Base-by-base conservation (phyloP, 2,329 filamentous ascomycete species). In the Pestalotiopsis fici region DNA sequence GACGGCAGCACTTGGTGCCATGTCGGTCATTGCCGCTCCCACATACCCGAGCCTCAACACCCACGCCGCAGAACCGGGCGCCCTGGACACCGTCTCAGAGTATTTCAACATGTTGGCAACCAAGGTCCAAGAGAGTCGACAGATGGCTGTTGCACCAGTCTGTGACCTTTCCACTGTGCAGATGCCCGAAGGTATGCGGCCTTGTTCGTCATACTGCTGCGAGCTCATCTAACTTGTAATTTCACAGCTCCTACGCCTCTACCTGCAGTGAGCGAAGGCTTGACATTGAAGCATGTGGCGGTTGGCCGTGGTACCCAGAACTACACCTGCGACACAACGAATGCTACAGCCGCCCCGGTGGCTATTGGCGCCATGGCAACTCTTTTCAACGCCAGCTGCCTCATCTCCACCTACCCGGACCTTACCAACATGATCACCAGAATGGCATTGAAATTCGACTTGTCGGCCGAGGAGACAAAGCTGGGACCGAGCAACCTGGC, bases 281-380 rank as follows among this genome's bases (percentile, higher is more conserved):
- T 93, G 35, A 82, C 77, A 3, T 85, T 97, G 63, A 87, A 88
- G 76, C 93, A 97, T 80, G 91, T 98, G 65, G 93, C 92, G 76
- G 84, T 98, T 69, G 95, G 95, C 74, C 91, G 93, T 57, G 95
- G 95, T 68, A 96, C 93, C 7, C 91, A 98, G 82, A 98, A 98
- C 86, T 98, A 98, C 84, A 97, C 93, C 64, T 98, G 95, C 84
- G 83, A 87, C 67, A 82, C 86, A 65, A 80, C 80, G 69, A 87
- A 91, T 72, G 77, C 87, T 1, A 87, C 86, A 3, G 86, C 88
- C 0, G 81, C 81, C 0, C 95, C 95, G 15, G 84, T 83, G 11
- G 85, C 90, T 21, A 79, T 84, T 62, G 95, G 95, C 70, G 95
- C 95, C 65, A 77, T 93, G 0, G 95, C 95, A 65, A 90, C 88